Conservation (phyloP, 2,329 filamentous ascomycete species). For the Aureobasidium sp. region DNA sequence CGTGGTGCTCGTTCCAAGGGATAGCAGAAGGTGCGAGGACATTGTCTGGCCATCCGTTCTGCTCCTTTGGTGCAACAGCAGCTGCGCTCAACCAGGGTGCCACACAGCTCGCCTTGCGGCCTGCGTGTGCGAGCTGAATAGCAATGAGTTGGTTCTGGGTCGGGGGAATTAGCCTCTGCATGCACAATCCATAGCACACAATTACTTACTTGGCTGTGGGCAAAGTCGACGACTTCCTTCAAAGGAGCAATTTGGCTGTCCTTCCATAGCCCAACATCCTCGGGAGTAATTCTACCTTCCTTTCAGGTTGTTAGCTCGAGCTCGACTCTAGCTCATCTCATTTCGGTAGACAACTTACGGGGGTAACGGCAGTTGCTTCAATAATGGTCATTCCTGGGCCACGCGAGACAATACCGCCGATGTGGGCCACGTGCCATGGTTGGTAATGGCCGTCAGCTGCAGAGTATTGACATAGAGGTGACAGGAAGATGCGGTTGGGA, state of each 20-base stretch:
- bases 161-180: neutral
- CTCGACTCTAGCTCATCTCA: neutral
- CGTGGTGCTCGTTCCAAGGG: slow-evolving; percentile 55
- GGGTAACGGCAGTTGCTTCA: slow-evolving; percentile 69
- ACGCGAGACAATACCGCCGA: slow-evolving; percentile 69
- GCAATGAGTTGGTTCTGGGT: slow-evolving; percentile 56
- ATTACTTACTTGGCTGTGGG: slow-evolving; percentile 59
- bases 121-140: slow-evolving; percentile 77
- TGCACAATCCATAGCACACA: neutral
- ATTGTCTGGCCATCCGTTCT: slow-evolving; percentile 48
- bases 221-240: slow-evolving; percentile 65
- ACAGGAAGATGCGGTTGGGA: slow-evolving; percentile 60
- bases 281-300: slow-evolving; percentile 68
- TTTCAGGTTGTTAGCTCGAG: neutral
- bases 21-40: slow-evolving; percentile 53
- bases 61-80: slow-evolving; percentile 44
- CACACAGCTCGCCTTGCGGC: slow-evolving; percentile 54
- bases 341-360: slow-evolving; percentile 40
- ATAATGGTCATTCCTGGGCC: slow-evolving; percentile 68
- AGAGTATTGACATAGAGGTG: slow-evolving; percentile 59
- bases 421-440: slow-evolving; percentile 74
- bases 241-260: slow-evolving; percentile 73
- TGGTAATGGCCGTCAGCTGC: slow-evolving; percentile 66
- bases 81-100: slow-evolving; percentile 56
- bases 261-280: slow-evolving; percentile 75